These are phyloP conservation scores for Gossypium gossypioides DNA, from an alignment of 441 rosid genomes.

Conservation along the genomic window DNA sequence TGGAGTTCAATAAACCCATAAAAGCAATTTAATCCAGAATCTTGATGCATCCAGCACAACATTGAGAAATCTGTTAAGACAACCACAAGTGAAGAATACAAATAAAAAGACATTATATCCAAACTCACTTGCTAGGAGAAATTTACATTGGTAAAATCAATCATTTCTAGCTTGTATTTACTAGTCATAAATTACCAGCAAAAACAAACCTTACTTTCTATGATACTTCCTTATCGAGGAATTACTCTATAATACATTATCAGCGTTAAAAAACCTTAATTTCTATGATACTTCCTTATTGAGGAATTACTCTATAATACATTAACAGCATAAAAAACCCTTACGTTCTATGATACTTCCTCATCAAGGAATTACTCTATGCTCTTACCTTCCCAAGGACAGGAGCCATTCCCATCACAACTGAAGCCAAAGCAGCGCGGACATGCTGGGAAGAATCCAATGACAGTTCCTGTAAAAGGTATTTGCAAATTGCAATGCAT, in stretches of 20 bases:
- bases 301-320: background rate
- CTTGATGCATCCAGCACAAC: background rate
- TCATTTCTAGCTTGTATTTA: background rate
- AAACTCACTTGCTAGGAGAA: background rate
- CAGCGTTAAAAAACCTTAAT: background rate
- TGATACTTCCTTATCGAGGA: background rate
- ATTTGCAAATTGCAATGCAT: constrained; percentile 15
- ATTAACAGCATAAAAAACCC: background rate
- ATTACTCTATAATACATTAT: background rate
- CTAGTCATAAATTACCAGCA: background rate
- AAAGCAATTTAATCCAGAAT: constrained; percentile 1
- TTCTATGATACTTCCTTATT: background rate
- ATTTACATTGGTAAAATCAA: background rate
- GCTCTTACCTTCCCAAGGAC: constrained; percentile 75
- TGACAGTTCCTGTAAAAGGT: constrained; percentile 61
- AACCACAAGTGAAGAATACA: background rate
- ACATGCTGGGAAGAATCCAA: constrained; percentile 94
- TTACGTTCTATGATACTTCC: background rate
- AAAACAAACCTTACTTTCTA: background rate
- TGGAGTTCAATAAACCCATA: constrained; percentile 12
- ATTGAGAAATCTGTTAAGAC: background rate
- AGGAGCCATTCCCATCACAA: constrained; percentile 98
- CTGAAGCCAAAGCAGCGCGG: constrained; percentile 93
- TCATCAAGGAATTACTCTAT: background rate
- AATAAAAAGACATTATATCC: constrained; percentile 6